Percentiles rank a stretch among this genome's conserved stretches.
phyloP scores from a whole-genome alignment of 2,329 filamentous ascomycete genomes.

The Plectosphaerella plurivora region DNA sequence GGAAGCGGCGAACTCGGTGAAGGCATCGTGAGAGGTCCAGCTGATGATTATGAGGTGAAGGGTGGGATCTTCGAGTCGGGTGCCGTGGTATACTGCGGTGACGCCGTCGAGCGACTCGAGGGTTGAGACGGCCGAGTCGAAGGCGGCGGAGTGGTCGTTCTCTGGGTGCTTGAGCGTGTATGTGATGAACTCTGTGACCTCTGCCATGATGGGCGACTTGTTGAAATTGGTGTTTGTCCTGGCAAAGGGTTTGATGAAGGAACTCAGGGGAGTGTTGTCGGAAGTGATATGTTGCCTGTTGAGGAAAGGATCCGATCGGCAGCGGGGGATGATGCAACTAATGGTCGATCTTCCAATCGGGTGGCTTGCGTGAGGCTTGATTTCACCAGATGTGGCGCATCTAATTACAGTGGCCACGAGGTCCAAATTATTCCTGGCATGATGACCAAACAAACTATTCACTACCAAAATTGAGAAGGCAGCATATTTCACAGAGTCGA shows the following conservation, averaged over 20 bases:
- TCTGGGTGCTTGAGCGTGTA: constrained; percentile 8
- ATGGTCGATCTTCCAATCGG: no score
- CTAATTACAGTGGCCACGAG: no score
- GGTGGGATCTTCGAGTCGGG: constrained; percentile 25
- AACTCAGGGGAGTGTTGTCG: background rate
- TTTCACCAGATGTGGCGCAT: no score
- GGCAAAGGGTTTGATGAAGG: background rate
- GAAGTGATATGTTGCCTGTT: no score
- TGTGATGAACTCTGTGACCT: constrained; percentile 11
- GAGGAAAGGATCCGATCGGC: no score
- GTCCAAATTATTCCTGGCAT: no score
- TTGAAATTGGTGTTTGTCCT: background rate
- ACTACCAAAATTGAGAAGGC: no score
- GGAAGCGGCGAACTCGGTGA: constrained; percentile 34
- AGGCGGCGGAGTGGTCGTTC: constrained; percentile 6
- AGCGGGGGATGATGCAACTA: no score
- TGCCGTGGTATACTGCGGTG: constrained; percentile 26
- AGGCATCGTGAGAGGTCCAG: constrained; percentile 26
- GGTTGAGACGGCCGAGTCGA: constrained; percentile 4
- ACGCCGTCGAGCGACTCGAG: constrained; percentile 23
- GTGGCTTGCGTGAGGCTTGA: no score
- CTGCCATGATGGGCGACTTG: constrained; percentile 1
- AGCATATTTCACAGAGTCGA: no score
- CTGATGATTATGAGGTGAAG: constrained; percentile 25
- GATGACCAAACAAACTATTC: no score